Conservation (phyloP, 164 flowering plant genomes). For the Dillenia turbinata region DNA sequence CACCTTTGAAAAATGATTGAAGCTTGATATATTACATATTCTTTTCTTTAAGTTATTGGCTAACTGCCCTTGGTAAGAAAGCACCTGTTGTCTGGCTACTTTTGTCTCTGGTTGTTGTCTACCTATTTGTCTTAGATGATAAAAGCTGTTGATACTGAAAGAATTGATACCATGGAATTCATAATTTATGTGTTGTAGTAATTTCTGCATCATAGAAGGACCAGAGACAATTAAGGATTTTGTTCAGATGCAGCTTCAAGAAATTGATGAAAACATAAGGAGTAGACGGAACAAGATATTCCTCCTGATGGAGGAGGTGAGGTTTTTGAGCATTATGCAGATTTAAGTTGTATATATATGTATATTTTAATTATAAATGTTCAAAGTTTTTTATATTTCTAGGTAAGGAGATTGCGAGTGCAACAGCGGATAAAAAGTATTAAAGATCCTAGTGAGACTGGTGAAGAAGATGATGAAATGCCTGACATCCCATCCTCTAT, state of each 20-base stretch:
- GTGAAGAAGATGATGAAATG: conserved; percentile 70
- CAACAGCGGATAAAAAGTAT: conserved; percentile 57
- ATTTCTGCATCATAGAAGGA: conserved; percentile 94
- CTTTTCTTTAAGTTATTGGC: neutral
- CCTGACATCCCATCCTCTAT: conserved; percentile 84
- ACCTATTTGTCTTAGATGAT: neutral
- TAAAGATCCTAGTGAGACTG: conserved; percentile 31
- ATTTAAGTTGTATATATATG: neutral
- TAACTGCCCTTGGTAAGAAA: too few relatives aligned
- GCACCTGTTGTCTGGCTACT: too few relatives aligned
- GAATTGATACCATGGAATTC: too few relatives aligned
- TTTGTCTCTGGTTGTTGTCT: neutral
- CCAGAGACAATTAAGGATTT: conserved; percentile 92
- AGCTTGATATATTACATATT: neutral
- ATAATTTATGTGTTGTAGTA: conserved; percentile 24
- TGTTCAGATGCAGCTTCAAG: conserved; percentile 73
- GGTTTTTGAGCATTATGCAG: conserved; percentile 3
- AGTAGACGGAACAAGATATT: conserved; percentile 86
- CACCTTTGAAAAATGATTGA: too few relatives aligned
- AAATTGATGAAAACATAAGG: conserved; percentile 76
- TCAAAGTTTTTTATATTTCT: neutral
- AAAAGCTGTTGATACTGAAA: too few relatives aligned
- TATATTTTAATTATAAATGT: neutral
- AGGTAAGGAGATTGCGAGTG: conserved; percentile 81
- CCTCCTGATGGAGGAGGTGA: conserved; percentile 96